phyloP scores from a whole-genome alignment of 768 basidiomycete species.

The Tulasnella sp. region DNA sequence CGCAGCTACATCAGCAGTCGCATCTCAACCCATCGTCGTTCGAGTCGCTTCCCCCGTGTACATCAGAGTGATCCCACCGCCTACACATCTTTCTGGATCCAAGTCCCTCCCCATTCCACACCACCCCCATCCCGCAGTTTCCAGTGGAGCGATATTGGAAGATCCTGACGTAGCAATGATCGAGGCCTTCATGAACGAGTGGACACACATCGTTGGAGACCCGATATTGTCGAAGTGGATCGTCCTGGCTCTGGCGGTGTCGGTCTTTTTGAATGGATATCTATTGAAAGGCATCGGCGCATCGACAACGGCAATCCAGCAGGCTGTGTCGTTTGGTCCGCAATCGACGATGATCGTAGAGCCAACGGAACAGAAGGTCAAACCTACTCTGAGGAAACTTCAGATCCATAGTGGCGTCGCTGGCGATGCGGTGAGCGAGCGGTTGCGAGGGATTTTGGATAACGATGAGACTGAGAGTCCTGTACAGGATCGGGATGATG shows the following conservation, averaged over 20 bases:
- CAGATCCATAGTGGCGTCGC: not conserved
- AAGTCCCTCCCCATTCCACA: constrained; percentile 17
- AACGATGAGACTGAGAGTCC: too few species aligned
- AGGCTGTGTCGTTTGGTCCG: constrained; percentile 11
- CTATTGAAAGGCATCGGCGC: constrained; percentile 57
- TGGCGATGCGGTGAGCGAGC: not conserved
- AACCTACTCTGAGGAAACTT: not conserved
- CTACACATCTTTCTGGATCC: not conserved
- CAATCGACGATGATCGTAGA: not conserved
- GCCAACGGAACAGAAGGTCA: not conserved
- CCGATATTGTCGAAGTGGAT: constrained; percentile 94
- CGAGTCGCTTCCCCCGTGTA: constrained; percentile 53
- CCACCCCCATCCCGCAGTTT: constrained; percentile 9
- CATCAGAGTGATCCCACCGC: constrained; percentile 37
- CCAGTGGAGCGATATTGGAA: not conserved
- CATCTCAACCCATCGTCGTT: constrained; percentile 34
- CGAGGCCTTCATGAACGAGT: constrained; percentile 80
- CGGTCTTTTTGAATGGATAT: constrained; percentile 85
- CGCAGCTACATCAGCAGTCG: constrained; percentile 10
- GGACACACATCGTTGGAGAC: constrained; percentile 88
- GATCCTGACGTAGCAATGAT: constrained; percentile 30
- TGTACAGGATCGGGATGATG: not conserved
- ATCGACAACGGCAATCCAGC: constrained; percentile 19
- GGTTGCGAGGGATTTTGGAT: too few species aligned
- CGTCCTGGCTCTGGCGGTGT: constrained; percentile 73